phyloP scores from a whole-genome alignment of 805 yeast genomes.

The Brettanomyces custersianus region DNA sequence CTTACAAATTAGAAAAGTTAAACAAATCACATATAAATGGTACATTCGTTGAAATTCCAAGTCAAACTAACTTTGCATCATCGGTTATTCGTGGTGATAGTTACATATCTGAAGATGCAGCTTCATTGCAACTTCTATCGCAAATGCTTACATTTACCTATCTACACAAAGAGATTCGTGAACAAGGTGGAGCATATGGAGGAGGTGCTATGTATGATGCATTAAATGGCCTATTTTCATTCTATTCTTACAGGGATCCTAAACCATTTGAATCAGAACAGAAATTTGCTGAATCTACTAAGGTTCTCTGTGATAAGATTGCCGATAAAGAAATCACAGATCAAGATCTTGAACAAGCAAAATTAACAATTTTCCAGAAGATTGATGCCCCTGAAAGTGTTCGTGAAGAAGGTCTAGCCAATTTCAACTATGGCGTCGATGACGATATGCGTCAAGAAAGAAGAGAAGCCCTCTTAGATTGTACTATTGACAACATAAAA shows the following conservation, averaged over 20 bases:
- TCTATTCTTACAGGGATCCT: constrained; percentile 92
- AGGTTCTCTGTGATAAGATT: constrained; percentile 30
- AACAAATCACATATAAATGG: constrained; percentile 12
- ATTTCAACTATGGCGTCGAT: constrained; percentile 60
- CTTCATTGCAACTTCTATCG: constrained; percentile 74
- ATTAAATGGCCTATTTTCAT: constrained; percentile 68
- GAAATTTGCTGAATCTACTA: constrained; percentile 46
- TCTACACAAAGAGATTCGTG: constrained; percentile 84
- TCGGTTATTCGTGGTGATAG: constrained; percentile 56
- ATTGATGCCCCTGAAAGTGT: constrained; percentile 86
- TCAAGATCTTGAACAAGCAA: constrained; percentile 78
- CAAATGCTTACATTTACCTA: constrained; percentile 74
- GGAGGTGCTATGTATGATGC: constrained; percentile 87
- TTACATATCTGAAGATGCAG: constrained; percentile 67
- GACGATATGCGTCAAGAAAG: constrained; percentile 75
- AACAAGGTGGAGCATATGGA: constrained; percentile 96
- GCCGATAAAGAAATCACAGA: constrained; percentile 24
- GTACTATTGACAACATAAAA: constrained; percentile 50
- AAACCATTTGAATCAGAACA: constrained; percentile 62
- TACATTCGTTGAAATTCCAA: constrained; percentile 63
- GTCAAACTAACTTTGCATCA: constrained; percentile 81
- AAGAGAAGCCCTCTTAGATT: constrained; percentile 65
- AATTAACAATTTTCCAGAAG: constrained; percentile 82
- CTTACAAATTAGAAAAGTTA: constrained; percentile 6
- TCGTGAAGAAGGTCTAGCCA: constrained; percentile 62